Evolutionary conservation across 805 yeast species (phyloP).

Genomic region (Saturnispora ahearnii): DNA sequence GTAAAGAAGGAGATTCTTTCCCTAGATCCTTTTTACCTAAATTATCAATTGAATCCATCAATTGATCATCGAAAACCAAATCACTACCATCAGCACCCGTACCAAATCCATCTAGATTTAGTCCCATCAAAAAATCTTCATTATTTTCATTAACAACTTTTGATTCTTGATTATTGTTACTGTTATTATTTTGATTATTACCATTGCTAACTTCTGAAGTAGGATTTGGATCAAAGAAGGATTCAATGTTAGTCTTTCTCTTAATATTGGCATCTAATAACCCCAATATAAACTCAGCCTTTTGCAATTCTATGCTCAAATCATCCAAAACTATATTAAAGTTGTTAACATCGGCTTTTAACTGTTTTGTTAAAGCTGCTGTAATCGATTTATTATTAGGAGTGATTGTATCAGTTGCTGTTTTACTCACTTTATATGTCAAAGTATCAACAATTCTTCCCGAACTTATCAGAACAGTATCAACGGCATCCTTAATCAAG

Average conservation of each 20-base stretch:
- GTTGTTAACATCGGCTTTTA: conserved; percentile 20
- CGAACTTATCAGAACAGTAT: conserved; percentile 27
- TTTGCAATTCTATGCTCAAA: conserved; percentile 21
- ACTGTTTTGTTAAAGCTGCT: conserved; percentile 19
- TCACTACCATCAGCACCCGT: neutral
- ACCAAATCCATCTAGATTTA: neutral
- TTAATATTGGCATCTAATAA: conserved; percentile 21
- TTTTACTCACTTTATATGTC: conserved; percentile 19
- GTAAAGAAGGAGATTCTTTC: neutral
- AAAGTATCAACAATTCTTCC: conserved; percentile 27
- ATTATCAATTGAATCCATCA: conserved; percentile 1
- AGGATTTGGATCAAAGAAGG: neutral
- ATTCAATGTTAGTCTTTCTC: conserved; percentile 19
- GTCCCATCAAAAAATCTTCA: neutral
- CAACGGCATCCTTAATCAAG: conserved; percentile 22
- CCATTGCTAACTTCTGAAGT: neutral
- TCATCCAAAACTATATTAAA: conserved; percentile 26
- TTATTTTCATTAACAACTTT: neutral
- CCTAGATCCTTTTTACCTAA: neutral
- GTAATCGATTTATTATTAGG: conserved; percentile 25
- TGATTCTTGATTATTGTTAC: no score
- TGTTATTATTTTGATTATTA: neutral
- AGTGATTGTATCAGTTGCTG: conserved; percentile 20
- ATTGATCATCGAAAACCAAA: conserved; percentile 13
- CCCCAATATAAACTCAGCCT: conserved; percentile 22